These are phyloP conservation scores for Acmispon strigosus DNA, from an alignment of 306 rosid species.

Conservation along the genomic window DNA sequence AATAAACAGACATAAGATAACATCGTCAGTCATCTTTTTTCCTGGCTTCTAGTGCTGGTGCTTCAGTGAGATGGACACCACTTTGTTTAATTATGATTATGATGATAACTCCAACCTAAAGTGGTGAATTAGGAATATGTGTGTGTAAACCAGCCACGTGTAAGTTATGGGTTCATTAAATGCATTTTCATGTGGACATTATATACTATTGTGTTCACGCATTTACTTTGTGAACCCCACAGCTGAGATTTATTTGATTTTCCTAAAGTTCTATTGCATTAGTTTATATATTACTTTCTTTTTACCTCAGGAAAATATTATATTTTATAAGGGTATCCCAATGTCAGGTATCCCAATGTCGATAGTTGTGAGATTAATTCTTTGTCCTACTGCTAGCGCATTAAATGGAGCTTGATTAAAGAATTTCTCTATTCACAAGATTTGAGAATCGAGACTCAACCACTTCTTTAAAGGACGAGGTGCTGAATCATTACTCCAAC, in stretches of 20 bases:
- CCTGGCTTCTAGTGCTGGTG: slow-evolving; percentile 31
- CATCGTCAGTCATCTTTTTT: background rate
- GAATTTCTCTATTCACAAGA: no score
- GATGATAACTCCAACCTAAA: background rate
- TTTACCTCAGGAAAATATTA: no score
- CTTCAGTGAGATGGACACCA: slow-evolving; percentile 59
- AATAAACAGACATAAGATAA: slow-evolving; percentile 11
- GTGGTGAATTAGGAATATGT: background rate
- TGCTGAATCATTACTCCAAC: no score
- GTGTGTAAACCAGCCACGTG: background rate
- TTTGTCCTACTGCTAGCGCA: no score
- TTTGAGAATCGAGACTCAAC: no score
- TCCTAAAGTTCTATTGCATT: background rate
- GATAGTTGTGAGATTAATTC: no score
- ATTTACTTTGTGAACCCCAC: background rate
- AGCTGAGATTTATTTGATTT: background rate
- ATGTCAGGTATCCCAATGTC: no score
- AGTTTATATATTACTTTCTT: no score
- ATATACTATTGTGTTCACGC: no score
- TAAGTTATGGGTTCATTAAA: background rate
- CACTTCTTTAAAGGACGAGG: no score
- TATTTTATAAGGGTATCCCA: no score
- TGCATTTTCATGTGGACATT: background rate
- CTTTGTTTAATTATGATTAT: slow-evolving; percentile 29
- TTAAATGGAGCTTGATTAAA: no score